These are phyloP conservation scores for Umbilicaria muhlenbergii DNA, from an alignment of 495 filamentous ascomycete genomes.

Conservation along the genomic window DNA sequence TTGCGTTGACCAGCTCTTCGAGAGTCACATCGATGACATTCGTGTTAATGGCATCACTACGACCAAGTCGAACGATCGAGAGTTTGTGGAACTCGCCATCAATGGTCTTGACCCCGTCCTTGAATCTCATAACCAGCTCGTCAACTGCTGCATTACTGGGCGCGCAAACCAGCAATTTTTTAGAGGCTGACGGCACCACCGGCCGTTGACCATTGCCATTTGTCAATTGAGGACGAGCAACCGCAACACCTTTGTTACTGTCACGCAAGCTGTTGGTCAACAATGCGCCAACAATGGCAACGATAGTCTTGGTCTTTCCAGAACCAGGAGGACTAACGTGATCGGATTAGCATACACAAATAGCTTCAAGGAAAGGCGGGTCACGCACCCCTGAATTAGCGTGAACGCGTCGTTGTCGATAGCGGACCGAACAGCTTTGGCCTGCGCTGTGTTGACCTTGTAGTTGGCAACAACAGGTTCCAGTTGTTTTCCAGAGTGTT, in stretches of 20 bases:
- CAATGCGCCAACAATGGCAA: slow-evolving; percentile 85
- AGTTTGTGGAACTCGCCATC: slow-evolving; percentile 56
- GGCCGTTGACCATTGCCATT: slow-evolving; percentile 9
- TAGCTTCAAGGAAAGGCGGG: not conserved
- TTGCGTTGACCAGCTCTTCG: slow-evolving; percentile 73
- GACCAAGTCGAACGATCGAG: slow-evolving; percentile 78
- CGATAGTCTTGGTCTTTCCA: slow-evolving; percentile 95
- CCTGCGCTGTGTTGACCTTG: slow-evolving; percentile 73
- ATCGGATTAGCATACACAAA: too few relatives aligned
- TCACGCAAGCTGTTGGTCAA: slow-evolving; percentile 44
- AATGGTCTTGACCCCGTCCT: slow-evolving; percentile 67
- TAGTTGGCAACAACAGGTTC: slow-evolving; percentile 55
- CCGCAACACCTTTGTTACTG: slow-evolving; percentile 26
- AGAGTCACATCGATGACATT: slow-evolving; percentile 85
- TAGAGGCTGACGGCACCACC: slow-evolving; percentile 29
- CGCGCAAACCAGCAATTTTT: slow-evolving; percentile 88
- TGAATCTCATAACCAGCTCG: slow-evolving; percentile 86
- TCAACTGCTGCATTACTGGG: slow-evolving; percentile 97
- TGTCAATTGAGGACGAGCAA: slow-evolving; percentile 29
- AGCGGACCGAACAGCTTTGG: slow-evolving; percentile 82
- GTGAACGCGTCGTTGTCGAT: slow-evolving; percentile 93
- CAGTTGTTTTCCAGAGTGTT: slow-evolving; percentile 57
- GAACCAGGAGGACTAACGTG: slow-evolving; percentile 62
- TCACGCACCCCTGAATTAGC: slow-evolving; percentile 67
- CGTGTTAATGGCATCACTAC: slow-evolving; percentile 82